Conservation (phyloP, 257 asterid species). For the Nicotiana noctiflora region DNA sequence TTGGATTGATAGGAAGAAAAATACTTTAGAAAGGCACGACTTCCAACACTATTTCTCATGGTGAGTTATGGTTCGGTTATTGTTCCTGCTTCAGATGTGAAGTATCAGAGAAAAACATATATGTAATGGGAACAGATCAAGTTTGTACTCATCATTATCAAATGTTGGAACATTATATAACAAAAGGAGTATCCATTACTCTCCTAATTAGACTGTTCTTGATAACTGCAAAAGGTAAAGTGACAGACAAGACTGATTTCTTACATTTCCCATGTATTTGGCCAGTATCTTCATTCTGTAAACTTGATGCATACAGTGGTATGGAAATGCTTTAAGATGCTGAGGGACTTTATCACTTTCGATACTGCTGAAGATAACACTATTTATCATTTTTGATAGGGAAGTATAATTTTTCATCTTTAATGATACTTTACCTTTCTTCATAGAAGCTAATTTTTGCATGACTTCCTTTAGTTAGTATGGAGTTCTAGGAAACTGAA, state of each 20-base stretch:
- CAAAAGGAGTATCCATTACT: background rate
- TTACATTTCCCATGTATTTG: background rate
- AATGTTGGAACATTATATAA: background rate
- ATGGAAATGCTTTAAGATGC: background rate
- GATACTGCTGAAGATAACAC: background rate
- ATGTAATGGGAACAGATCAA: background rate
- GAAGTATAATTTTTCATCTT: background rate
- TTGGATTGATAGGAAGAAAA: slow-evolving; percentile 63
- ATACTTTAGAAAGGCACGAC: slow-evolving; percentile 49
- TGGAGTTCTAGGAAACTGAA: background rate
- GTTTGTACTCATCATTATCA: background rate
- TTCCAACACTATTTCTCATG: slow-evolving; percentile 58
- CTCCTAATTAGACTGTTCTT: background rate
- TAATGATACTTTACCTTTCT: background rate
- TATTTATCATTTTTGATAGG: background rate
- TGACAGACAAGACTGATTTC: background rate
- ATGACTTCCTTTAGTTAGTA: background rate
- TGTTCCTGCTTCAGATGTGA: background rate
- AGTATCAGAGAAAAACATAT: background rate
- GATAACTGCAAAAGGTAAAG: background rate
- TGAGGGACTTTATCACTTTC: background rate
- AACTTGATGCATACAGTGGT: background rate
- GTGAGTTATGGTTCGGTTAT: slow-evolving; percentile 35
- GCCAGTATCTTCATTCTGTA: background rate
- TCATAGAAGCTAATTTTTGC: background rate